Base-by-base conservation (phyloP, 176 grass and related monocot genomes). In the Leersia perrieri region DNA sequence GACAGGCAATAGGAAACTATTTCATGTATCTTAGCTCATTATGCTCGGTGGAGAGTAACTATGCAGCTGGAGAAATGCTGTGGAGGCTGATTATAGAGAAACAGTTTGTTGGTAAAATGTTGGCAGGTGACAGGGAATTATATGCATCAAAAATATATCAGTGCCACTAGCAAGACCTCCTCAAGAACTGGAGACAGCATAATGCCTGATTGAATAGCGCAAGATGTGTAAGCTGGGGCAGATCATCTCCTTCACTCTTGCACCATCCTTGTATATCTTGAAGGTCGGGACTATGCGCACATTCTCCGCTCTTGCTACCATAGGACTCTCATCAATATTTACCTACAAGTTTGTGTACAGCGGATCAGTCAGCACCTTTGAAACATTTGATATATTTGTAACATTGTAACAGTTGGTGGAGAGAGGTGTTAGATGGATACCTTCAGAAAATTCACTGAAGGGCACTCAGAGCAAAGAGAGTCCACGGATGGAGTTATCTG, bases 401-500 rank as follows among this genome's bases (percentile, higher is more conserved):
- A 14, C 33, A 68, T 60, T 40, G 3, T 32, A 68, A 68, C 33
- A 77, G 38, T 68, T 55, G 11, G 75, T 12, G 57, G 16, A 8
- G 11, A 67, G 11, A 66, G 22, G 9, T 38, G 22, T 58, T 57
- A 72, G 42, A 65, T 51, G 39, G n/a, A 45, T 85, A 97, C 89
- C 89, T 90, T 97, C n/a, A 97, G 71, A 83, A 94, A 94, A 71
- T 90, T 91, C 70, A 86, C 74, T 22, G 84, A 84, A 72, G 91
- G 89, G 73, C 84, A 90, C 57, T 77, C 72, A 0, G 66, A 78
- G 53, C 91, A 94, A 14, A 97, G 85, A 25, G 82, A 76, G 38
- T 97, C 87, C 60, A 97, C 60, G 14, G 65, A 88, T 18, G 87
- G 74, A 2, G 72, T 75, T 5, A 92, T 81, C 31, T 88, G 82